These are phyloP conservation scores for Hsuehochloa calcarea DNA, from an alignment of 176 grass and related monocot genomes.

Conservation along the genomic window DNA sequence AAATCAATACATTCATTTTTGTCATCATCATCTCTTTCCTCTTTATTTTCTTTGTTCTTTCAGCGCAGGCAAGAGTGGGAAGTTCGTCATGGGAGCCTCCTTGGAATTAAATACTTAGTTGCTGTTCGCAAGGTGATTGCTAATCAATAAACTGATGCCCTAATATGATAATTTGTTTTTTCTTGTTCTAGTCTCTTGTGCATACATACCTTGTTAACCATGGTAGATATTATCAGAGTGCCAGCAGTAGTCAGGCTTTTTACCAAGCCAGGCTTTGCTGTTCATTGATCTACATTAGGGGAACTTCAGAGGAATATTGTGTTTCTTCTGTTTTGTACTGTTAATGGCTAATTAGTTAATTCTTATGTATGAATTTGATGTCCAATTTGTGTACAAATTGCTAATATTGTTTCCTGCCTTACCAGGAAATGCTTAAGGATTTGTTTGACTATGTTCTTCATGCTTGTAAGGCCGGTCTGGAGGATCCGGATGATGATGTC, in stretches of 20 bases:
- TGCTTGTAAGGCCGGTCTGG: conserved; percentile 93
- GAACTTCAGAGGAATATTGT: not conserved
- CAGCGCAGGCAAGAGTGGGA: conserved; percentile 99
- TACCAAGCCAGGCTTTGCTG: conserved; percentile 2
- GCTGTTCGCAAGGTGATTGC: conserved; percentile 81
- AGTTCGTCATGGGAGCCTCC: conserved; percentile 96
- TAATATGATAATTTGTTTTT: conserved; percentile 9
- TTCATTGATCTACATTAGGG: not conserved
- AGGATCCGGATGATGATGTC: conserved; percentile 98
- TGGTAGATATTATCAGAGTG: not conserved
- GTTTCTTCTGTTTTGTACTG: not conserved
- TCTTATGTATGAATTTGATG: conserved; percentile 10
- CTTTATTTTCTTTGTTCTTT: conserved; percentile 59
- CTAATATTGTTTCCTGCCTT: conserved; percentile 28
- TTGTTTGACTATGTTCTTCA: conserved; percentile 78
- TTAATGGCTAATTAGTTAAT: conserved; percentile 6
- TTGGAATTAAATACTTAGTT: conserved; percentile 96
- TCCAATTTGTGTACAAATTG: conserved; percentile 11
- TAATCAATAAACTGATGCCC: conserved; percentile 26
- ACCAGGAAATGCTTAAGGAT: conserved; percentile 87
- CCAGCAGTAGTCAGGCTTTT: not conserved
- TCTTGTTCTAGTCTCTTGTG: not conserved
- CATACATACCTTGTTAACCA: not conserved
- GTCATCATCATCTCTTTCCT: not conserved
- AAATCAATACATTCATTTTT: conserved; percentile 27